phyloP scores from a whole-genome alignment of 2,329 filamentous ascomycete genomes.

The Hymenoscyphus occultus region DNA sequence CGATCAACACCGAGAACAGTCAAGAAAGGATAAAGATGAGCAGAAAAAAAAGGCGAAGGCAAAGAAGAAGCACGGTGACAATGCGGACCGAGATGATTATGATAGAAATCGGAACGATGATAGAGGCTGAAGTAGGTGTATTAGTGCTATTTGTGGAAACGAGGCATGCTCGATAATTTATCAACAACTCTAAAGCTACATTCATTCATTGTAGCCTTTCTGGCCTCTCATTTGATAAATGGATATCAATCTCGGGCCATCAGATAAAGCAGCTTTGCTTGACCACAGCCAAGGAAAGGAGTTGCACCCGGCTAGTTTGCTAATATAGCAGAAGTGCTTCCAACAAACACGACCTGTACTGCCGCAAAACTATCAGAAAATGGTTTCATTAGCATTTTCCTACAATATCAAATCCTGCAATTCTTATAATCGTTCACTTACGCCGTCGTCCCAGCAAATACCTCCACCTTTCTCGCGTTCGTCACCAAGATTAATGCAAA shows the following conservation, averaged over 20 bases:
- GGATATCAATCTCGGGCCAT: too few relatives aligned
- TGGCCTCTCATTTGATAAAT: too few relatives aligned
- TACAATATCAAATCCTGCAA: too few relatives aligned
- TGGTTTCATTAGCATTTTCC: background rate
- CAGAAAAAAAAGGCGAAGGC: background rate
- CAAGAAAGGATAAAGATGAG: background rate
- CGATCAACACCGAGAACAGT: background rate
- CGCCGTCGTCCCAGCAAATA: background rate
- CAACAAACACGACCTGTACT: conserved; percentile 1
- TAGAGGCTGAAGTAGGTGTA: background rate
- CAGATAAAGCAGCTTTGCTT: too few relatives aligned
- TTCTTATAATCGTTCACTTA: background rate
- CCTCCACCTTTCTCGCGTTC: background rate
- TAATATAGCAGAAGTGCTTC: background rate
- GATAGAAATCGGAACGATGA: background rate
- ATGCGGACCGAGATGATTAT: background rate
- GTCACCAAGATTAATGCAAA: background rate
- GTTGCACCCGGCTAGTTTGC: background rate
- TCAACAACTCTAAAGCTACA: too few relatives aligned
- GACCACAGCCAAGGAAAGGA: too few relatives aligned
- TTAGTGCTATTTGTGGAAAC: too few relatives aligned
- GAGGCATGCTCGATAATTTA: too few relatives aligned
- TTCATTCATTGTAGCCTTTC: too few relatives aligned
- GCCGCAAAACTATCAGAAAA: background rate
- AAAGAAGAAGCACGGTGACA: background rate